Evolutionary conservation across 306 rosid species (phyloP), one percentile per base, ranked within the genome.

Genomic region (Sesbania bispinosa): DNA sequence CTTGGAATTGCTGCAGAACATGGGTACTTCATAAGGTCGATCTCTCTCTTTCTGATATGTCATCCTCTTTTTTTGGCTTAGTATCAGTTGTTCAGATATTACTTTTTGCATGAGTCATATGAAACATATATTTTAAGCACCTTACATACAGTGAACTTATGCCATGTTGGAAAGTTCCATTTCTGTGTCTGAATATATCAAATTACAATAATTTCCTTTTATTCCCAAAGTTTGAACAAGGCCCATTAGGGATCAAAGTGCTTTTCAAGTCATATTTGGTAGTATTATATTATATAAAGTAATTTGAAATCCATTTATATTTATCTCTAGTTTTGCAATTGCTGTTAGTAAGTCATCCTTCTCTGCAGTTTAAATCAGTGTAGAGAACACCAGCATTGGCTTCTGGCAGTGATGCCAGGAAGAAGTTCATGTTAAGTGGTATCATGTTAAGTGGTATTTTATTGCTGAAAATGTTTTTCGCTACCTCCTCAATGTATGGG

Each of bases 1-100:
- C 89, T 90, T 71, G 91, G 96, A 80, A 82, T 88, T 74, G 96
- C 96, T 1, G 96, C 96, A 15, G 91, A 90, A 78, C 93, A 90
- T 79, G 93, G 96, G 48, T 90, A 82, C 70, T 85, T 85, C 77
- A 54, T 88, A 69, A 88, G 96, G 96, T 90, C n/a, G 83, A 6
- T 36, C 65, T 55, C 64, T 13, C 46, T 29, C 11, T 48, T 45
- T 50, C 42, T 19, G 29, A 61, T 7, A 21, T 60, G 3, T 9
- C 52, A 74, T 55, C 36, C 20, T 8, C 41, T 52, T 24, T 7
- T 13, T 64, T 74, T 35, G 29, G 29, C 52, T 71, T 39, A 16
- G 20, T 29, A 24, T 42, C n/a, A 65, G 29, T 24, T 59, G 48
- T 9, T 54, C 58, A 65, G 16, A 33, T 11, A 65, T 76, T 41